A percentile compares a stretch with the other conserved stretches of the same genome.
Evolutionary conservation across 108 stramenopile genomes (phyloP).

Genomic region (Pseudonitzschia multistriata): DNA sequence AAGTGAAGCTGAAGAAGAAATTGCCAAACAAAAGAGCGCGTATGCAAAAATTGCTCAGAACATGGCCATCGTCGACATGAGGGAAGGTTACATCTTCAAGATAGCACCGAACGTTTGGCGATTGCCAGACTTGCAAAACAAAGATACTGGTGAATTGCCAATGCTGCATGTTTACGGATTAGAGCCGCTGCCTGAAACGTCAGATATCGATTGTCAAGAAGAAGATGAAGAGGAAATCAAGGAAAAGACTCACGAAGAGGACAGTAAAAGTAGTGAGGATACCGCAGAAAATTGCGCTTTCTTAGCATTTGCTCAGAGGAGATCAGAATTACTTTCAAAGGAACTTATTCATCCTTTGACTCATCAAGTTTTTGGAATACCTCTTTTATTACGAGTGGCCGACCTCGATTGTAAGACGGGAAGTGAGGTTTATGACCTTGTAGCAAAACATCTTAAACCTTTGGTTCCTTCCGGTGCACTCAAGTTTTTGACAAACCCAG

Average conservation of each 20-base stretch:
- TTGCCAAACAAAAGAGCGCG: conserved; percentile 25
- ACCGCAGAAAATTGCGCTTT: conserved; percentile 37
- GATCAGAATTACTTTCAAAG: conserved; percentile 53
- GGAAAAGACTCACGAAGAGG: conserved; percentile 12
- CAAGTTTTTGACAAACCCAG: conserved; percentile 28
- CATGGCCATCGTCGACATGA: conserved; percentile 84
- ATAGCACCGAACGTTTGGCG: conserved; percentile 86
- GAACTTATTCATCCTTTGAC: conserved; percentile 77
- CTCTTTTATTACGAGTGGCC: conserved; percentile 68
- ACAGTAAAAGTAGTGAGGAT: background rate
- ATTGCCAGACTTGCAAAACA: conserved; percentile 64
- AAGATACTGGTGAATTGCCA: conserved; percentile 79
- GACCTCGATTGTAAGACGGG: conserved; percentile 73
- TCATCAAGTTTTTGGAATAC: conserved; percentile 76
- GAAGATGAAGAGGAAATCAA: conserved; percentile 10
- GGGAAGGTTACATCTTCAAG: conserved; percentile 75
- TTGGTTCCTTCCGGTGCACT: conserved; percentile 57
- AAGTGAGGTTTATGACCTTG: conserved; percentile 67
- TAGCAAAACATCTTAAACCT: conserved; percentile 58
- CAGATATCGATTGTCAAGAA: background rate
- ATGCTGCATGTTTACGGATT: conserved; percentile 76
- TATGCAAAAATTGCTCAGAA: conserved; percentile 59
- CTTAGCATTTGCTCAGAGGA: conserved; percentile 78
- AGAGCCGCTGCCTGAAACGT: conserved; percentile 38
- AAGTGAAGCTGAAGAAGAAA: conserved; percentile 18